A percentile compares a stretch with the other conserved stretches of the same genome.
Conservation (phyloP, 225 moss, liverwort and hornwort genomes). For the Polytrichum formosum region DNA sequence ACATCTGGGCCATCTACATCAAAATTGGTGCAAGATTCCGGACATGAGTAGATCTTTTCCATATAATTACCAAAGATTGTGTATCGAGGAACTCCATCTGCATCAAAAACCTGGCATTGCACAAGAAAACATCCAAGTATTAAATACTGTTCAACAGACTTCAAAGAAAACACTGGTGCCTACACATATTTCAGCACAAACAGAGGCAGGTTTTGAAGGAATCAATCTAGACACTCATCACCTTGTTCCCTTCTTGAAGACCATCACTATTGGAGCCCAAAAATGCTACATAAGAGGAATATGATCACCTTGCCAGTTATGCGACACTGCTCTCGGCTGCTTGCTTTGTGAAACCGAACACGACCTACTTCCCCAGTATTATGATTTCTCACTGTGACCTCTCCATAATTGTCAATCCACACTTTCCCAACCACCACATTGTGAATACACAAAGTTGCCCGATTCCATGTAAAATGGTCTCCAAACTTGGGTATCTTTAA, state of each 20-base stretch:
- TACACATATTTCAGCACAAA: too few relatives aligned
- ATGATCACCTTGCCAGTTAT: slow-evolving; percentile 76
- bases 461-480: slow-evolving; percentile 90
- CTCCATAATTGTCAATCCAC: slow-evolving; percentile 99
- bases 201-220: too few relatives aligned
- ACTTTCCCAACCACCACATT: slow-evolving; percentile 93
- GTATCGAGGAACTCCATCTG: slow-evolving; percentile 60
- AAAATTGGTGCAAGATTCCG: slow-evolving; percentile 54
- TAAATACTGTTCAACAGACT: too few relatives aligned
- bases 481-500: slow-evolving; percentile 69
- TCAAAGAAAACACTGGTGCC: too few relatives aligned
- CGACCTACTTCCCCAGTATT: slow-evolving; percentile 76
- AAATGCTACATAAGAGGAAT: too few relatives aligned
- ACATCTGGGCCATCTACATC: slow-evolving; percentile 54
- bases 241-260: too few relatives aligned
- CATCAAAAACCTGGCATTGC: slow-evolving; percentile 66
- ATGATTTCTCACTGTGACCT: slow-evolving; percentile 81
- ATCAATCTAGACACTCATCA: too few relatives aligned
- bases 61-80: slow-evolving; percentile 85
- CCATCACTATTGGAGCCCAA: not conserved
- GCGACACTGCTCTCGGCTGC: slow-evolving; percentile 87
- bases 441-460: slow-evolving; percentile 96
- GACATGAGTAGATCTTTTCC: slow-evolving; percentile 79
- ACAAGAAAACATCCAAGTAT: not conserved
- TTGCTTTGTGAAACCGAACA: slow-evolving; percentile 94